phyloP scores from a whole-genome alignment of 2,329 filamentous ascomycete genomes.

The Colletotrichum falcatum region DNA sequence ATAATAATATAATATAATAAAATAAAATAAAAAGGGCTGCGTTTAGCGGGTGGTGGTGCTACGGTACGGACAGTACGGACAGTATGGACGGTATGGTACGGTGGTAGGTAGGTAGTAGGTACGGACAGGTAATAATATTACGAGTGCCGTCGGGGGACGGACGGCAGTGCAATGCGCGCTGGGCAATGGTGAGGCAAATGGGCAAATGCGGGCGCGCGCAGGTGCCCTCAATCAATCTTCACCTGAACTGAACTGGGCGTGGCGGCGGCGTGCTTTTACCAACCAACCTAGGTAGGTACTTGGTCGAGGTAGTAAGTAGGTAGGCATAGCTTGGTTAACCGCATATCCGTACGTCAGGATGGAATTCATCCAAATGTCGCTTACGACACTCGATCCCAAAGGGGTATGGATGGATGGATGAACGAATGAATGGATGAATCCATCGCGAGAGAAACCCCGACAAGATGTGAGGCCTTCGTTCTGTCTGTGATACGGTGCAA shows the following conservation, averaged over 20 bases:
- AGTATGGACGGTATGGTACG: background rate
- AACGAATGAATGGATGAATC: background rate
- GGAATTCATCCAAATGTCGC: background rate
- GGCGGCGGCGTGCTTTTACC: background rate
- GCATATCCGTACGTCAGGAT: background rate
- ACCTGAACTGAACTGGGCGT: background rate
- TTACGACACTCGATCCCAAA: background rate
- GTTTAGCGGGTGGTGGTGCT: background rate
- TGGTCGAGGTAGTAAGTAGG: too few relatives aligned
- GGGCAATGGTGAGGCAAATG: background rate
- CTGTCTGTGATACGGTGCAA: background rate
- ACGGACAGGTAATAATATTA: slow-evolving; percentile 1
- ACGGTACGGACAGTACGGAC: too few relatives aligned
- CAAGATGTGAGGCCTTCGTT: background rate
- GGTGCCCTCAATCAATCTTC: background rate
- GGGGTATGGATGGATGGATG: background rate
- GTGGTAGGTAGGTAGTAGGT: background rate
- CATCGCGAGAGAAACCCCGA: background rate
- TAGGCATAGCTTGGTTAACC: too few relatives aligned
- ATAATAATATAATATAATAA: too few relatives aligned
- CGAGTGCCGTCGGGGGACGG: background rate
- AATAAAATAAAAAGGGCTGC: background rate
- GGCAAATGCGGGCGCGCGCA: background rate
- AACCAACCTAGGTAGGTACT: background rate
- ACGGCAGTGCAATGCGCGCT: slow-evolving; percentile 1